Base-by-base conservation (phyloP, 2,329 filamentous ascomycete species). In the Paecilomyces fulvus region DNA sequence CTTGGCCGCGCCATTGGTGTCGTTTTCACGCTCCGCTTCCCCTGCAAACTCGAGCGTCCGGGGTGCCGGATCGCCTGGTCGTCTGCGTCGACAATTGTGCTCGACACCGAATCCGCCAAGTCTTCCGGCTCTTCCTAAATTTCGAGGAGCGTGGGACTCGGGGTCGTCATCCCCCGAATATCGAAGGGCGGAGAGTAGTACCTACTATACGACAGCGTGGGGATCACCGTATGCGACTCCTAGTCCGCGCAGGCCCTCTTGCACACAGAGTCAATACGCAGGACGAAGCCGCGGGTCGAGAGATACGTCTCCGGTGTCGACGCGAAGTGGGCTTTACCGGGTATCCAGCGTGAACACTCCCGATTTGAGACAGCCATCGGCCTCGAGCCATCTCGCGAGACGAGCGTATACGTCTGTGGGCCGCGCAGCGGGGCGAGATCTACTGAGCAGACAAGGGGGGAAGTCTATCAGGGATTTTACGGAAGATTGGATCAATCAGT, bases 401-500 rank as follows among this genome's bases (percentile, higher is more conserved):
- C 64, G 60, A 10, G 55, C 63, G 43, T 59, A 64, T 59, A 63
- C 65, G 46, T 66, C 61, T n/a, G 59, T 67, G 49, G 62, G 64
- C 37, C 65, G 63, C 46, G 65, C 65, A 23, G 62, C 66, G 17
- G 59, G 56, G 30, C 56, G 63, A 55, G 65, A 67, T 53, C 52
- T 65, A 52, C 59, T 60, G 8, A 62, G 61, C 30, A 58, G 59
- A 30, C 66, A 64, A 60, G 65, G 60, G 56, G 69, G 65, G 28
- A 71, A 69, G 52, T 70, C 73, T 1, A 73, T 74, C 56, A 69
- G 70, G 60, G 84, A 86, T 58, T 80, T 92, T 55, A 90, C 88
- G 0, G 87, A 92, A 71, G 88, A 91, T 76, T 92, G 89, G 89
- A 90, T 94, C 62, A 87, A 88, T 59, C 87, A 89, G 59, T 90